phyloP scores from a whole-genome alignment of 1,139 yeast species.

The Taphrina wiesneri region DNA sequence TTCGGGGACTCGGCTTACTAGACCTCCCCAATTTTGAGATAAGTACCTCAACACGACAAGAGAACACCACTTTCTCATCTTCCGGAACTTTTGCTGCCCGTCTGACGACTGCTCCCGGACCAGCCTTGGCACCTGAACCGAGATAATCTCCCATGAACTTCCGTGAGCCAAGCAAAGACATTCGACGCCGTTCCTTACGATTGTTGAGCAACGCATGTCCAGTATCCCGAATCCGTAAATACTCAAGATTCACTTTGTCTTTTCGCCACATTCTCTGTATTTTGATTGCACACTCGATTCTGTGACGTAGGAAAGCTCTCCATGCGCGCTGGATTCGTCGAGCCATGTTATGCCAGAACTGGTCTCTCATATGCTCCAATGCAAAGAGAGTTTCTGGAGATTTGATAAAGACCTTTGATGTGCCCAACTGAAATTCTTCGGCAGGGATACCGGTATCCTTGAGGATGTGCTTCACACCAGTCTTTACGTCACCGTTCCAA shows the following conservation, averaged over 20 bases:
- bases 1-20: conserved; percentile 72
- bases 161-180: conserved; percentile 84
- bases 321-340: conserved; percentile 96
- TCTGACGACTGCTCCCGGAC: conserved; percentile 62
- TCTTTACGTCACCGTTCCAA: conserved; percentile 83
- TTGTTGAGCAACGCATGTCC: conserved; percentile 71
- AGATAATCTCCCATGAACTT: conserved; percentile 94
- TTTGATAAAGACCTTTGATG: conserved; percentile 90
- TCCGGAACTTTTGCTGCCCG: conserved; percentile 62
- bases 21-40: conserved; percentile 91
- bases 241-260: conserved; percentile 76
- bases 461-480: conserved; percentile 79
- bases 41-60: conserved; percentile 76
- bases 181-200: conserved; percentile 84
- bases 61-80: conserved; percentile 69
- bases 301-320: conserved; percentile 77
- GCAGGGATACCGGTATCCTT: conserved; percentile 76
- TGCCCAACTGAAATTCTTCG: conserved; percentile 87
- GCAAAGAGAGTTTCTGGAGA: conserved; percentile 97
- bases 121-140: conserved; percentile 72
- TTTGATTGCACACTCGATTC: conserved; percentile 81
- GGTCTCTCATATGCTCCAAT: conserved; percentile 92
- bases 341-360: conserved; percentile 98
- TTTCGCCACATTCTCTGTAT: conserved; percentile 86
- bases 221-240: conserved; percentile 73